Evolutionary conservation across 345 rosid genomes (phyloP).

Genomic region (Heritiera fomes): DNA sequence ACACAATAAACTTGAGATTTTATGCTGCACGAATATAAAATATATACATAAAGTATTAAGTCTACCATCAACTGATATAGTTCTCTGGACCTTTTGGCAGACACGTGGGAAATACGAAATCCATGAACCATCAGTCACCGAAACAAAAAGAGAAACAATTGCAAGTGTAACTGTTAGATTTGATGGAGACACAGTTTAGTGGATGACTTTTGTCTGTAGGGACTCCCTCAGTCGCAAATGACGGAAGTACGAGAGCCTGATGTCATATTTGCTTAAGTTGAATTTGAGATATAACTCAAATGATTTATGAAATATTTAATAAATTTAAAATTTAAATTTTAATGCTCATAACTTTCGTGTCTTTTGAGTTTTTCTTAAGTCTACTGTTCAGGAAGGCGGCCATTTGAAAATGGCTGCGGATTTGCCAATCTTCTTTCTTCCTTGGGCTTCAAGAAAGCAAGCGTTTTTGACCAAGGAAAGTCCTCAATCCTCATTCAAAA

Average conservation of each 20-base stretch:
- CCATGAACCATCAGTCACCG: not conserved
- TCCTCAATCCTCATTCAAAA: not conserved
- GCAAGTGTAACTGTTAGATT: not conserved
- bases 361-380: too few relatives aligned
- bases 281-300: too few relatives aligned
- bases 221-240: not conserved
- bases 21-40: too few relatives aligned
- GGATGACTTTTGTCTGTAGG: not conserved
- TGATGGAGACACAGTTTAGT: not conserved
- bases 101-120: not conserved
- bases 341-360: too few relatives aligned
- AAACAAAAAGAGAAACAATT: not conserved
- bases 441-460: conserved; percentile 24
- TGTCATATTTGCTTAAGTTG: too few relatives aligned
- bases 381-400: not conserved
- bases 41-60: too few relatives aligned
- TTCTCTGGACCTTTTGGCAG: not conserved
- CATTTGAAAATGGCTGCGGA: not conserved
- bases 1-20: too few relatives aligned
- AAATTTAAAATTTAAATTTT: too few relatives aligned
- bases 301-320: too few relatives aligned
- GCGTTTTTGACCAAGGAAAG: conserved; percentile 27
- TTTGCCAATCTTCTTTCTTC: not conserved
- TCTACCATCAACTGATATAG: too few relatives aligned
- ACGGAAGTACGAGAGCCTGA: not conserved